Conservation (phyloP, 495 filamentous ascomycete genomes). For the Neurospora intermedia region DNA sequence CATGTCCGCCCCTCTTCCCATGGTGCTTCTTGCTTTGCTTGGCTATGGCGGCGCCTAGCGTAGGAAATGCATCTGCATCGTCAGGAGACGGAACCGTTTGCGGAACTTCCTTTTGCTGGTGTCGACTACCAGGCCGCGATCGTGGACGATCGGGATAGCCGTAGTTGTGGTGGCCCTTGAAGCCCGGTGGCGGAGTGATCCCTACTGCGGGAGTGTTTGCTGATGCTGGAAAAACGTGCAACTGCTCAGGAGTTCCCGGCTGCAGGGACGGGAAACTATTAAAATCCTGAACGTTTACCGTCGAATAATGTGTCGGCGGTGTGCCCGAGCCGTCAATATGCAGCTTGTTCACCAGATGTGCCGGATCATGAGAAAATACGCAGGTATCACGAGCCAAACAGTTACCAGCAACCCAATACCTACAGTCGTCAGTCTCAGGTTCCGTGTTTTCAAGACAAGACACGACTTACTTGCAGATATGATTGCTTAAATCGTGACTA, state of each 20-base stretch:
- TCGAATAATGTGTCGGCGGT: conserved; percentile 46
- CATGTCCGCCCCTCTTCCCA: conserved; percentile 71
- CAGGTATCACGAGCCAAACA: conserved; percentile 92
- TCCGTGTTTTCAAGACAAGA: neutral
- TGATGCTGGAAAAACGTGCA: conserved; percentile 40
- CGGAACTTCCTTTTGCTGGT: conserved; percentile 58
- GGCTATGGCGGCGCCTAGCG: conserved; percentile 68
- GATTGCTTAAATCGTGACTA: conserved; percentile 89
- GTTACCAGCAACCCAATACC: conserved; percentile 94
- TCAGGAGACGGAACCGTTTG: conserved; percentile 70
- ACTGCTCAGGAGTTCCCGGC: conserved; percentile 48
- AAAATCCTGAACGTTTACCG: conserved; percentile 78
- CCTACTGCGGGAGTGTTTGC: conserved; percentile 39
- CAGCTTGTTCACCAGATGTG: conserved; percentile 60
- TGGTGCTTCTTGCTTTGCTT: conserved; percentile 82
- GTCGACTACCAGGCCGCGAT: conserved; percentile 80
- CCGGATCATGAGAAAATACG: conserved; percentile 95
- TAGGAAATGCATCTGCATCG: conserved; percentile 92
- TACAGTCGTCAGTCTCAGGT: conserved; percentile 28
- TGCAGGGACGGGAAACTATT: conserved; percentile 83
- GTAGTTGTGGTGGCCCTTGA: conserved; percentile 42
- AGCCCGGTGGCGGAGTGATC: conserved; percentile 51
- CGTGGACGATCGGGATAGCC: conserved; percentile 49
- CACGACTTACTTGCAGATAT: conserved; percentile 91
- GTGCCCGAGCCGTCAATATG: conserved; percentile 51